phyloP scores from a whole-genome alignment of 2,329 filamentous ascomycete genomes.

The Parafenestella ontariensis region DNA sequence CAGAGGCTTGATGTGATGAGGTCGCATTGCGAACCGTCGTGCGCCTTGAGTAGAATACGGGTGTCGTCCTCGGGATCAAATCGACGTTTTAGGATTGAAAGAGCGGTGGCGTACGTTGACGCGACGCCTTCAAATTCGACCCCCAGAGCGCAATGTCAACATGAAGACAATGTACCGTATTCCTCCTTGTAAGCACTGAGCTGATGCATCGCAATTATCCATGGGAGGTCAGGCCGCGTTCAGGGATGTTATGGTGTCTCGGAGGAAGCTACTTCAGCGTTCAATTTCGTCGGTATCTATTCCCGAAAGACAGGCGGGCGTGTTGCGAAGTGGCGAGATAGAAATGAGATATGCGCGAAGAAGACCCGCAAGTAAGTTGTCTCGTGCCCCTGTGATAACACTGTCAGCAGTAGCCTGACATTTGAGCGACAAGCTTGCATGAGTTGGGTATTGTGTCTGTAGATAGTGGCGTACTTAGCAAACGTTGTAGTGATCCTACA shows the following conservation, averaged over 20 bases:
- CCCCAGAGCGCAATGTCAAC: neutral
- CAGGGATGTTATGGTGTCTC: no score
- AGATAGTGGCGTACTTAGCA: neutral
- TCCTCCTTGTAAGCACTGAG: no score
- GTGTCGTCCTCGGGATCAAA: conserved; percentile 6
- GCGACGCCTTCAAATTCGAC: neutral
- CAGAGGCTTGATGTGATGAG: neutral
- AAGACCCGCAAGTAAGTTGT: no score
- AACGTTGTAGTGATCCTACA: neutral
- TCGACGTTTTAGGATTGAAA: conserved; percentile 16
- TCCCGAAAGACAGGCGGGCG: no score
- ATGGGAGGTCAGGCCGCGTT: no score
- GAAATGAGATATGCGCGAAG: neutral
- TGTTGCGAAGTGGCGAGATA: no score
- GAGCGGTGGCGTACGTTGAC: conserved; percentile 2
- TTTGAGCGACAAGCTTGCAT: neutral
- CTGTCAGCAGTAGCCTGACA: no score
- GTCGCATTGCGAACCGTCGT: neutral
- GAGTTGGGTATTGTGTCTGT: neutral
- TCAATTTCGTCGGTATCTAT: no score
- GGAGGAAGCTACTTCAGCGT: no score
- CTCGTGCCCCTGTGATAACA: no score
- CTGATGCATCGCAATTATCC: no score
- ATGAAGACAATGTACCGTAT: no score
- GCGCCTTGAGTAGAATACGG: neutral